Base-by-base conservation (phyloP, 805 yeast species). In the Yarrowia sp. region DNA sequence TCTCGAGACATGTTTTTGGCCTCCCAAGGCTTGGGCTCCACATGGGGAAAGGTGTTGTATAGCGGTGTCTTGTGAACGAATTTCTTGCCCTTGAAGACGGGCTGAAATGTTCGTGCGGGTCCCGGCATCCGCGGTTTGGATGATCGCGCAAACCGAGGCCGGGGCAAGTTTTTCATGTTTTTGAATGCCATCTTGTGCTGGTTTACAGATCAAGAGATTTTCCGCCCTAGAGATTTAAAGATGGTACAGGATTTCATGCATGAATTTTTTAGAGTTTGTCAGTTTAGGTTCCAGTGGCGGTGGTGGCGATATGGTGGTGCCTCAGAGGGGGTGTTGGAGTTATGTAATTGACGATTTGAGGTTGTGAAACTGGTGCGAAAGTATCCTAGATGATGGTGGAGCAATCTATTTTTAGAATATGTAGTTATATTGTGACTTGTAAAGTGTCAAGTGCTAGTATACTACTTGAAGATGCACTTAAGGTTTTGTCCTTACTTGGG, bases 21-120 rank as follows among this genome's bases (percentile, higher is more conserved):
- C 22, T 58, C 63, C 63, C 63, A 58, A 5, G 63, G 63, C 51
- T 58, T 58, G 51, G 63, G 63, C 12, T 58, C 63, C n/a, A 30
- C 51, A 40, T 28, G 63, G 7, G 63, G 63, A 22, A 58, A 58
- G 32, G 49, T 30, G 51, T 58, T 58, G 63, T 58, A 58, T 5
- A 58, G 41, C 2, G 63, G 63, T 12, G 63, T 33, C 41, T 58
- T 58, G 41, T 41, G 49, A 30, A 16, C 26, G n/a, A 30, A 58
- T 5, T 41, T 40, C 11, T 41, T 17, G 16, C 63, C 63, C n/a
- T 41, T 41, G 32, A 41, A 41, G 21, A 58, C 41, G 22, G 63
- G 63, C 21, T 40, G 36, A n/a, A 58, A 10, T 6, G 51, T 58
- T 58, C 51, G 14, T 2, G 63, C 63, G 22, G 63, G 63, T 8